Evolutionary conservation across 2,329 filamentous ascomycete species (phyloP).

Genomic region (Helminthosporium solani): DNA sequence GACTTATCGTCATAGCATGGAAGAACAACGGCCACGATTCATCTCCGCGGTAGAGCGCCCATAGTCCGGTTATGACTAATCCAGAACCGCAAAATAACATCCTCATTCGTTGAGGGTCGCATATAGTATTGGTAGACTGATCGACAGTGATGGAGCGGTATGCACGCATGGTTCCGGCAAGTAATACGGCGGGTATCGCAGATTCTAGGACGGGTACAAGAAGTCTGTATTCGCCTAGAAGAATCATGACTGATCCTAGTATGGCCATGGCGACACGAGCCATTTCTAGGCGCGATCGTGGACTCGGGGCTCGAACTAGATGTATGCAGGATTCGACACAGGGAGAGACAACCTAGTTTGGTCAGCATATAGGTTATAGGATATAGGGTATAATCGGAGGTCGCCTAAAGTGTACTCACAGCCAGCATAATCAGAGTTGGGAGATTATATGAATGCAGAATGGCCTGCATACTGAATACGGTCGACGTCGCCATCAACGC

Average conservation of each 20-base stretch:
- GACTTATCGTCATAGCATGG: constrained; percentile 8
- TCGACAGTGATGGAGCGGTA: constrained; percentile 11
- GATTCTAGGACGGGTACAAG: constrained; percentile 20
- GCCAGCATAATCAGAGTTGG: constrained; percentile 31
- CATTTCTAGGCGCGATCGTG: constrained; percentile 12
- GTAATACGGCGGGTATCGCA: constrained; percentile 23
- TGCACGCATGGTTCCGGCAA: constrained; percentile 20
- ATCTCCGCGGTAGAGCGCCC: background rate
- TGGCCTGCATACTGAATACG: constrained; percentile 27
- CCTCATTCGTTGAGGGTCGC: constrained; percentile 6
- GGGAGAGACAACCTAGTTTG: constrained; percentile 8
- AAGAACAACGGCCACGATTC: constrained; percentile 8
- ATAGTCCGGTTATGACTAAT: background rate
- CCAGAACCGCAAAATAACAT: constrained; percentile 6
- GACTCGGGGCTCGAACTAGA: constrained; percentile 6
- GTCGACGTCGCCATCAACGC: constrained; percentile 19
- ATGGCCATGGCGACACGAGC: constrained; percentile 15
- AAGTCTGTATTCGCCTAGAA: constrained; percentile 31
- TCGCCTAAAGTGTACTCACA: constrained; percentile 19
- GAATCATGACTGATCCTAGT: constrained; percentile 18
- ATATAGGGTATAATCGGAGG: background rate
- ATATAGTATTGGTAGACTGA: constrained; percentile 7
- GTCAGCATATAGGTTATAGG: background rate
- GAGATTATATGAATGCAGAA: constrained; percentile 34
- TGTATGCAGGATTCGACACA: constrained; percentile 18